phyloP scores from a whole-genome alignment of 2,329 filamentous ascomycete genomes.

The Colletotrichum sp. region DNA sequence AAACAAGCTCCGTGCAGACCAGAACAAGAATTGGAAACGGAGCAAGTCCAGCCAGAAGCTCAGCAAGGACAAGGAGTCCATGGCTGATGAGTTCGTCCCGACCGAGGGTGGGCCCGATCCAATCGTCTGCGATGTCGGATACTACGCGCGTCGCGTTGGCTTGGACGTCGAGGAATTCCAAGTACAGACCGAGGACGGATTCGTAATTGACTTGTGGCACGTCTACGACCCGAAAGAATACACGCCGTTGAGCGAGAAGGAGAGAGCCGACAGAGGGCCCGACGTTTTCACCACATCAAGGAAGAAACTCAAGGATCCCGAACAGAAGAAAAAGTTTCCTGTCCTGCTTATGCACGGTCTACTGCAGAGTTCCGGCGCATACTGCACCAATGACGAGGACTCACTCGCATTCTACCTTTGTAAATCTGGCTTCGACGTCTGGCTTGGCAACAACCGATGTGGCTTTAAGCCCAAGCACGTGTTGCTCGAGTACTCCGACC shows the following conservation, averaged over 20 bases:
- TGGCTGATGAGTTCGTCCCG: constrained; percentile 67
- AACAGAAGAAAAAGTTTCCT: constrained; percentile 71
- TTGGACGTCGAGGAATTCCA: constrained; percentile 83
- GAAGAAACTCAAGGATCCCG: constrained; percentile 39
- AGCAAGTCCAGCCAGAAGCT: constrained; percentile 39
- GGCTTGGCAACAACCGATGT: constrained; percentile 93
- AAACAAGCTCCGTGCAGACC: constrained; percentile 58
- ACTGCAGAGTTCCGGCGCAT: constrained; percentile 86
- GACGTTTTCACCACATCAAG: constrained; percentile 61
- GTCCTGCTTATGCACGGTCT: constrained; percentile 88
- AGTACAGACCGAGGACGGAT: constrained; percentile 93
- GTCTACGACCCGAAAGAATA: constrained; percentile 85
- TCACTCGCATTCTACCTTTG: constrained; percentile 91
- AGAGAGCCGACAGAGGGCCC: constrained; percentile 62
- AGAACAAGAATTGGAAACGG: constrained; percentile 67
- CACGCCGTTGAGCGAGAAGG: constrained; percentile 50
- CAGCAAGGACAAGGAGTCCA: constrained; percentile 47
- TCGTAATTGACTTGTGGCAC: constrained; percentile 89
- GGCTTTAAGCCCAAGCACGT: constrained; percentile 82
- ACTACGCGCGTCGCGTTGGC: constrained; percentile 88
- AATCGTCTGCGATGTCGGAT: constrained; percentile 77
- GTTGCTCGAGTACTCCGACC: constrained; percentile 74
- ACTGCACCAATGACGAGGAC: constrained; percentile 88
- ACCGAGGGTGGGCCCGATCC: constrained; percentile 83
- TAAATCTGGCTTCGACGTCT: constrained; percentile 93